A percentile compares a stretch with the other conserved stretches of the same genome.
Evolutionary conservation across 192 early-diverging fungal genomes (phyloP).

Genomic region (Gigaspora rosea): DNA sequence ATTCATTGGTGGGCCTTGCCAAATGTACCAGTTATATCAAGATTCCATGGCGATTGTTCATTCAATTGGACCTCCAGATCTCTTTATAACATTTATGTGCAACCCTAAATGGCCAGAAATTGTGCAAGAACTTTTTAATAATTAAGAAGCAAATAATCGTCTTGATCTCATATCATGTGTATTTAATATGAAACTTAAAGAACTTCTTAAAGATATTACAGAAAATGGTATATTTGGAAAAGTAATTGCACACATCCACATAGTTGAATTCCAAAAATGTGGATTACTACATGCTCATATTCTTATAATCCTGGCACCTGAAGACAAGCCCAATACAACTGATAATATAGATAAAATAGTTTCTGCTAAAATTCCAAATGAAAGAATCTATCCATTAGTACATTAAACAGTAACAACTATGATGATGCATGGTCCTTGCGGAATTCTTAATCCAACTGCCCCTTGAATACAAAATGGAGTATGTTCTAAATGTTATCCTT

Average conservation of each 20-base stretch:
- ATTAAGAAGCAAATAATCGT: conserved; percentile 24
- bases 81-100: conserved; percentile 48
- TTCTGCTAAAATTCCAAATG: conserved; percentile 39
- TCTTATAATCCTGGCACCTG: conserved; percentile 32
- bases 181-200: conserved; percentile 35
- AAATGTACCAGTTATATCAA: conserved; percentile 32
- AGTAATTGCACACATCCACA: conserved; percentile 15
- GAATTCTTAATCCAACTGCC: conserved; percentile 3
- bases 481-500: conserved; percentile 42
- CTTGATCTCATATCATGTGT: conserved; percentile 30
- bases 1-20: conserved; percentile 31
- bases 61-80: conserved; percentile 36
- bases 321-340: conserved; percentile 25
- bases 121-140: conserved; percentile 10
- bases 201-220: conserved; percentile 26
- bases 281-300: conserved; percentile 46
- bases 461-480: conserved; percentile 37
- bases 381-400: not conserved
- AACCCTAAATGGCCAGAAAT: conserved; percentile 35
- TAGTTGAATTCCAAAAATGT: conserved; percentile 38
- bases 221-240: conserved; percentile 23
- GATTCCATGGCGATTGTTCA: conserved; percentile 36
- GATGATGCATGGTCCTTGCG: not conserved
- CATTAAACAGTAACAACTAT: not conserved
- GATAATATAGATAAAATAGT: conserved; percentile 32